A percentile compares a stretch with the other conserved stretches of the same genome.
phyloP scores from a whole-genome alignment of 2,329 filamentous ascomycete genomes.

The Scedosporium dehoogii region DNA sequence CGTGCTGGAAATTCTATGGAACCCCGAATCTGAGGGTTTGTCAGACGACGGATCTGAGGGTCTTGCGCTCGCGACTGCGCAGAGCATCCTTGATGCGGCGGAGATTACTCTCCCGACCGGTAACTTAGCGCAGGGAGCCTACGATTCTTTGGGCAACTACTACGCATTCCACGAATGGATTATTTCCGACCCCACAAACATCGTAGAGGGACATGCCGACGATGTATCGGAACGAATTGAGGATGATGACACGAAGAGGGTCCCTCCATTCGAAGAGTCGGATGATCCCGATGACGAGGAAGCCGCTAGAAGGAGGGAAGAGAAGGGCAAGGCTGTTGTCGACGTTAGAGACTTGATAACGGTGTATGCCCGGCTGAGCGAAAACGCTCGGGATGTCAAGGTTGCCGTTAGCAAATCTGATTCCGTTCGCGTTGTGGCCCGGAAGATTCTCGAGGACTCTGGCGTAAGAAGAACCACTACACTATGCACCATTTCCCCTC shows the following conservation, averaged over 20 bases:
- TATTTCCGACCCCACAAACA: constrained; percentile 54
- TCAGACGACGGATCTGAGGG: constrained; percentile 28
- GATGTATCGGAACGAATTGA: constrained; percentile 18
- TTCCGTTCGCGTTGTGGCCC: constrained; percentile 51
- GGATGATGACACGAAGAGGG: constrained; percentile 25
- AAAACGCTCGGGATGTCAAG: constrained; percentile 53
- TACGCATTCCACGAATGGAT: constrained; percentile 61
- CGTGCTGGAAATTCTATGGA: constrained; percentile 59
- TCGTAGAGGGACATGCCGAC: constrained; percentile 34
- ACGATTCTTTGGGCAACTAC: constrained; percentile 59
- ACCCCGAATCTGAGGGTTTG: constrained; percentile 30
- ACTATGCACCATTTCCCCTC: neutral
- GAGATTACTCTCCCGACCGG: constrained; percentile 68
- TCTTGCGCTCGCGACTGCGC: constrained; percentile 57
- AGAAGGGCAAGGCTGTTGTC: constrained; percentile 49
- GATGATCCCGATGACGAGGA: constrained; percentile 26
- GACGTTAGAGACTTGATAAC: constrained; percentile 44
- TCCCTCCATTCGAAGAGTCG: constrained; percentile 25
- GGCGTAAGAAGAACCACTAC: constrained; percentile 37
- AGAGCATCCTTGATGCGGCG: constrained; percentile 69
- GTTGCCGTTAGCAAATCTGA: constrained; percentile 50
- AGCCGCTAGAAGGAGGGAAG: constrained; percentile 29
- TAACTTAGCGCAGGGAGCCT: constrained; percentile 60
- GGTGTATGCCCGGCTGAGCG: constrained; percentile 55
- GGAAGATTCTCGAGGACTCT: constrained; percentile 53